A percentile compares a stretch with the other conserved stretches of the same genome.
These are phyloP conservation scores for Cubamyces sp. DNA, from an alignment of 768 basidiomycete species.

Conservation along the genomic window DNA sequence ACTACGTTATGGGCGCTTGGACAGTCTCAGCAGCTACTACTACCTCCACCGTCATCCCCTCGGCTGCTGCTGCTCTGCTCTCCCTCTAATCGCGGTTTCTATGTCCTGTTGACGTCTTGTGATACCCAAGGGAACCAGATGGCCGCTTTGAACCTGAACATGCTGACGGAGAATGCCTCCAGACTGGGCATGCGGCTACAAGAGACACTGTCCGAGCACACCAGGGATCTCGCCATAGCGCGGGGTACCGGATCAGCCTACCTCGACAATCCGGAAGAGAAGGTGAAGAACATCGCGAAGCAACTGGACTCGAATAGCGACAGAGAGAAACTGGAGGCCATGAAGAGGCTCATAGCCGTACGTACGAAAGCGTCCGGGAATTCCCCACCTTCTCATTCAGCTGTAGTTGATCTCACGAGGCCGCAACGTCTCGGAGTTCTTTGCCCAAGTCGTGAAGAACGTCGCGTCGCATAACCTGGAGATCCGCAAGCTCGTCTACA, in stretches of 20 bases:
- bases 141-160: constrained; percentile 33
- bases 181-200: constrained; percentile 82
- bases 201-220: constrained; percentile 81
- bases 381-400: not conserved
- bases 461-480: constrained; percentile 92
- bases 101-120: not conserved
- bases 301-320: constrained; percentile 90
- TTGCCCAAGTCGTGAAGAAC: constrained; percentile 96
- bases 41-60: not conserved
- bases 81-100: not conserved
- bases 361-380: constrained; percentile 35
- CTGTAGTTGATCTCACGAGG: constrained; percentile 88
- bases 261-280: constrained; percentile 78
- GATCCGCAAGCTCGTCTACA: constrained; percentile 96
- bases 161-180: constrained; percentile 80
- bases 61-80: not conserved
- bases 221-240: constrained; percentile 69
- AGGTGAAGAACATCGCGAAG: constrained; percentile 77
- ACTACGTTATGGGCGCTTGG: constrained; percentile 17
- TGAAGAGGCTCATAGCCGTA: constrained; percentile 94
- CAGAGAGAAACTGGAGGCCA: constrained; percentile 89
- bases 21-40: not conserved
- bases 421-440: constrained; percentile 89
- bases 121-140: constrained; percentile 2
- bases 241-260: constrained; percentile 59